Evolutionary conservation across 306 rosid genomes (phyloP), one percentile per base, ranked within the genome.

Genomic region (Acmispon strigosus): DNA sequence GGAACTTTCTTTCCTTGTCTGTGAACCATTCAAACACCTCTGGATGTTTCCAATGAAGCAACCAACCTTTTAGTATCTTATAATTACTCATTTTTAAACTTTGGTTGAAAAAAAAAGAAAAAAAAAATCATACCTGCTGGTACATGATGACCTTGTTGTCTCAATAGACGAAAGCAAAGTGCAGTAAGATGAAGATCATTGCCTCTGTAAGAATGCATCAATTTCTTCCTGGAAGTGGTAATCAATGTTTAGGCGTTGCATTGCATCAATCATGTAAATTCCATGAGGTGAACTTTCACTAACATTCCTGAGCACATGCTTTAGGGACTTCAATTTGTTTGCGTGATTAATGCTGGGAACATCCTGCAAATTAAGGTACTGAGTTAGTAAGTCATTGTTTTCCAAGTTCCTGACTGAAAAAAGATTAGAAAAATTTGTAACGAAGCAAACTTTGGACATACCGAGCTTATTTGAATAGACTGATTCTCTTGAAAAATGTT

Each of bases 211-310:
- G 55, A 79, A 54, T 20, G 47, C 49, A 16, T 72, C 54, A 49
- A 79, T 76, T 43, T 83, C 87, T 8, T 72, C 54, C 22, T 72
- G 29, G 74, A 83, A 83, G 67, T 49, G 71, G 56, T 76, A 22
- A 10, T 73, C 87, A 2, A 83, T 48, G 6, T 76, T 70, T 0
- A 80, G 80, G 43, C 84, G 70, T 15, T 79, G 82, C 62, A 83
- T 18, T 14, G 77, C 72, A 49, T 83, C 84, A 63, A 80, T 29
- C 75, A 73, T 15, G 29, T 55, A 10, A 6, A 76, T 14, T 41
- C 67, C 61, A 36, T 67, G 29, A 14, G 68, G 5, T 39, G 66
- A 34, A 36, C 54, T 63, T 14, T 74, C 45, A 41, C 67, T 7
- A 8, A 36, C 61, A 8, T 72, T 72, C 11, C 13, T 17, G 13